These are phyloP conservation scores for Chalaropsis ovoidea DNA, from an alignment of 2,329 filamentous ascomycete species.

Conservation along the genomic window DNA sequence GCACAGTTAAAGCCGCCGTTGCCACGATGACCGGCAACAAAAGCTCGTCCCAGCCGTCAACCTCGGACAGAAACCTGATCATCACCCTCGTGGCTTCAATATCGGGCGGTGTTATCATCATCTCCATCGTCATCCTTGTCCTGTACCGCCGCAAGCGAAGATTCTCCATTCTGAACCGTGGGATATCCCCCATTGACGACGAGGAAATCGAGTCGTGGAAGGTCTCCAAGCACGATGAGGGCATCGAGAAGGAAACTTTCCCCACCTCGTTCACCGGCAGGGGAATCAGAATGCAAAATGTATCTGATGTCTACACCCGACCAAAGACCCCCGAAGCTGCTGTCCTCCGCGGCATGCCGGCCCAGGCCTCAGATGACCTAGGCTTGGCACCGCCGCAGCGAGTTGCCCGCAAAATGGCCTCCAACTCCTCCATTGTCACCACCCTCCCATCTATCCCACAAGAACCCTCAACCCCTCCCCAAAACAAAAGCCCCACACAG, in stretches of 20 bases:
- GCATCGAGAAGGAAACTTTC: conserved; percentile 29
- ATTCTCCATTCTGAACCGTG: conserved; percentile 41
- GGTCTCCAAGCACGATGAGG: conserved; percentile 30
- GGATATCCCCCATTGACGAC: conserved; percentile 52
- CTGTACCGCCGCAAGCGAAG: conserved; percentile 35
- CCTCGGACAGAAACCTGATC: conserved; percentile 36
- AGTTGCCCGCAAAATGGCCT: conserved; percentile 23
- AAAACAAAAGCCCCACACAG: background rate
- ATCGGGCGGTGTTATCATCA: conserved; percentile 34
- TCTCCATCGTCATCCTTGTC: conserved; percentile 32
- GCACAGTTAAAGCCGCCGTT: background rate
- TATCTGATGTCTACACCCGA: background rate
- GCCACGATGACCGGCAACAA: background rate
- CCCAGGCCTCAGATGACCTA: background rate
- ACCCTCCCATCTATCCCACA: conserved; percentile 29
- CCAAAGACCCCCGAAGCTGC: background rate
- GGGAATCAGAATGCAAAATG: background rate
- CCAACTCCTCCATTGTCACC: conserved; percentile 21
- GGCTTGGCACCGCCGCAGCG: background rate
- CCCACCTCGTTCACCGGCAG: background rate
- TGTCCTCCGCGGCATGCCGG: background rate
- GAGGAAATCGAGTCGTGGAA: conserved; percentile 59
- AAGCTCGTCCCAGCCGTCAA: background rate
- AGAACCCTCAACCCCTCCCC: conserved; percentile 30
- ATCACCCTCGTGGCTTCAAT: conserved; percentile 46